Evolutionary conservation across 352 stramenopile genomes (phyloP).

Genomic region (Globisporangium spinosum): DNA sequence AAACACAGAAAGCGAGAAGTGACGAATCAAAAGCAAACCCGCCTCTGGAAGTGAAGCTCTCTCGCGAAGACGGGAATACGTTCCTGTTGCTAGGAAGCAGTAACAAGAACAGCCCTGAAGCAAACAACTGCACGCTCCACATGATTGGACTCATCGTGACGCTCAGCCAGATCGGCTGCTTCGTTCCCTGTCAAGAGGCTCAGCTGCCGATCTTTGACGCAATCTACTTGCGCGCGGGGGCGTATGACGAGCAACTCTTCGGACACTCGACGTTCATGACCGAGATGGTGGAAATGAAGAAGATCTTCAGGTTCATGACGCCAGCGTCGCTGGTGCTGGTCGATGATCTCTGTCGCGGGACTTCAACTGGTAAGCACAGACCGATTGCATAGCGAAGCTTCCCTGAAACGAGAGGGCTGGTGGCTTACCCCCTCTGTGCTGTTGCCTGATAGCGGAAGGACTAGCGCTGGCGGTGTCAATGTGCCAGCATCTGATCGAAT

Average conservation of each 20-base stretch:
- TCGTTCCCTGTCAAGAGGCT: slow-evolving; percentile 43
- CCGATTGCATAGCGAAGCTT: not conserved
- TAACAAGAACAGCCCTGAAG: slow-evolving; percentile 2
- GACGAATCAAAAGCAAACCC: not conserved
- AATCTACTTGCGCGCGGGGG: slow-evolving; percentile 37
- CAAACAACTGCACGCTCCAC: slow-evolving; percentile 13
- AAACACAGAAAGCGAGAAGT: not conserved
- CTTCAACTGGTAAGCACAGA: slow-evolving; percentile 23
- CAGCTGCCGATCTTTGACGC: slow-evolving; percentile 42
- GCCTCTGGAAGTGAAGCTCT: slow-evolving; percentile 14
- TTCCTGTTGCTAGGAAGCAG: slow-evolving; percentile 26
- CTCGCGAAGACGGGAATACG: slow-evolving; percentile 11
- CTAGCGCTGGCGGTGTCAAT: slow-evolving; percentile 29
- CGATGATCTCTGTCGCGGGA: slow-evolving; percentile 54
- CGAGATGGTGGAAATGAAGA: slow-evolving; percentile 46
- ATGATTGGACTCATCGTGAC: slow-evolving; percentile 29
- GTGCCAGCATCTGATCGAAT: slow-evolving; percentile 30
- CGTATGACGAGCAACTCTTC: slow-evolving; percentile 42
- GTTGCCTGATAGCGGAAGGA: slow-evolving; percentile 23
- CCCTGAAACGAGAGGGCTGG: no score
- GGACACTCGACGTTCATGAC: slow-evolving; percentile 52
- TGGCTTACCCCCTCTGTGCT: not conserved
- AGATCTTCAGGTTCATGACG: slow-evolving; percentile 34
- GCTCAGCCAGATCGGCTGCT: slow-evolving; percentile 61
- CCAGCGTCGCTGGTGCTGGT: slow-evolving; percentile 38